A percentile compares a stretch with the other conserved stretches of the same genome.
Evolutionary conservation across 1,284 basidiomycete genomes (phyloP).

Genomic region (Gomphus sp.): DNA sequence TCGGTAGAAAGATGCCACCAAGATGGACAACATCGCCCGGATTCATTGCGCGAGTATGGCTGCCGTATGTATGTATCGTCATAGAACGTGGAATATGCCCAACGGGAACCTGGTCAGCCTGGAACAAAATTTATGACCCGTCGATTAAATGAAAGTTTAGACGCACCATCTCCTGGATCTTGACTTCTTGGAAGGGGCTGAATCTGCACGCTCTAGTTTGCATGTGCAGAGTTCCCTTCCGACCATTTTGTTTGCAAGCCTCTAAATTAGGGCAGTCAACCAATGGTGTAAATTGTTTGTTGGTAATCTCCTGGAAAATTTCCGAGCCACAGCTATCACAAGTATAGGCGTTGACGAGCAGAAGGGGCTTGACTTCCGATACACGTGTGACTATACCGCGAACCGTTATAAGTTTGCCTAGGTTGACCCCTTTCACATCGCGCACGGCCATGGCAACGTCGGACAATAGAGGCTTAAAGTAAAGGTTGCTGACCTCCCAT

Average conservation of each 20-base stretch:
- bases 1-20: constrained; percentile 84
- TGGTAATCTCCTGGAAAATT: constrained; percentile 97
- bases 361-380: constrained; percentile 95
- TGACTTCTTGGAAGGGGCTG: constrained; percentile 97
- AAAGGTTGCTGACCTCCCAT: constrained; percentile 64
- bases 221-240: constrained; percentile 91
- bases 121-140: constrained; percentile 10
- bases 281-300: constrained; percentile 87
- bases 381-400: constrained; percentile 98
- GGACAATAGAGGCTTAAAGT: constrained; percentile 77
- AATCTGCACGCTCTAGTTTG: constrained; percentile 97
- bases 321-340: constrained; percentile 98
- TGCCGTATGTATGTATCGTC: constrained; percentile 92
- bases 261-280: constrained; percentile 76
- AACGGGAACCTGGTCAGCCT: constrained; percentile 99
- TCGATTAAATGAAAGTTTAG: not conserved
- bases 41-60: constrained; percentile 83
- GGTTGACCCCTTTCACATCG: constrained; percentile 75
- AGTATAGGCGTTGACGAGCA: constrained; percentile 97
- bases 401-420: constrained; percentile 91
- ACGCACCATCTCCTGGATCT: constrained; percentile 95
- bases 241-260: constrained; percentile 82
- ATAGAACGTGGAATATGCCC: constrained; percentile 98
- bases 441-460: constrained; percentile 82
- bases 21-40: constrained; percentile 95